phyloP scores from a whole-genome alignment of 768 basidiomycete species.

The Leccinum rimulosum region DNA sequence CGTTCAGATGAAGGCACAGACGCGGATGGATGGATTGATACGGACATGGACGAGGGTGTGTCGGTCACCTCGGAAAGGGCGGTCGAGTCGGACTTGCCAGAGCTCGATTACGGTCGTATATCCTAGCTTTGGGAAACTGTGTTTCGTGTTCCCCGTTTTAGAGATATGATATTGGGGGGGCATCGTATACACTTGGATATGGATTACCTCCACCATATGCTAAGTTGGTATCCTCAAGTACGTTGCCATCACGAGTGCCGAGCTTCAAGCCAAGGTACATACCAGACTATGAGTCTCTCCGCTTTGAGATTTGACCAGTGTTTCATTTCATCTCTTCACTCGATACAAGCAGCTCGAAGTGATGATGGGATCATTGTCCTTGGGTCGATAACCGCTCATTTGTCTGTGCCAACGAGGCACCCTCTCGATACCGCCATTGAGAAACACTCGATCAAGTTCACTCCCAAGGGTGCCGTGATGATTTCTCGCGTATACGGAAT shows the following conservation, averaged over 20 bases:
- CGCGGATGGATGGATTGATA: constrained; percentile 38
- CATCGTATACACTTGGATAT: neutral
- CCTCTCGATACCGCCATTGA: neutral
- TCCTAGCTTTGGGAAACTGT: neutral
- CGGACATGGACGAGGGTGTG: constrained; percentile 35
- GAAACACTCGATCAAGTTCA: neutral
- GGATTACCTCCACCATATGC: neutral
- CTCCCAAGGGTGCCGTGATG: no score
- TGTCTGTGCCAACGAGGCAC: neutral
- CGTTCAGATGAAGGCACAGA: constrained; percentile 19
- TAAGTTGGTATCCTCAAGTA: no score
- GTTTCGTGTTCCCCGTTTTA: neutral
- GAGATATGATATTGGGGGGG: neutral
- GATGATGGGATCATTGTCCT: neutral
- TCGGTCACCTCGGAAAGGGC: constrained; percentile 15
- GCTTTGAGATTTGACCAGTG: neutral
- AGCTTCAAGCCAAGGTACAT: neutral
- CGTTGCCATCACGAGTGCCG: no score
- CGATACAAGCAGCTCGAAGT: neutral
- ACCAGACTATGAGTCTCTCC: neutral
- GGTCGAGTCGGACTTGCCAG: constrained; percentile 8
- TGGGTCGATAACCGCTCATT: neutral
- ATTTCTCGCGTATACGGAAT: no score
- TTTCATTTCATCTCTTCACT: neutral
- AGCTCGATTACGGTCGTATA: neutral